These are phyloP conservation scores for Calonectria montana DNA, from an alignment of 2,329 filamentous ascomycete genomes.

Conservation along the genomic window DNA sequence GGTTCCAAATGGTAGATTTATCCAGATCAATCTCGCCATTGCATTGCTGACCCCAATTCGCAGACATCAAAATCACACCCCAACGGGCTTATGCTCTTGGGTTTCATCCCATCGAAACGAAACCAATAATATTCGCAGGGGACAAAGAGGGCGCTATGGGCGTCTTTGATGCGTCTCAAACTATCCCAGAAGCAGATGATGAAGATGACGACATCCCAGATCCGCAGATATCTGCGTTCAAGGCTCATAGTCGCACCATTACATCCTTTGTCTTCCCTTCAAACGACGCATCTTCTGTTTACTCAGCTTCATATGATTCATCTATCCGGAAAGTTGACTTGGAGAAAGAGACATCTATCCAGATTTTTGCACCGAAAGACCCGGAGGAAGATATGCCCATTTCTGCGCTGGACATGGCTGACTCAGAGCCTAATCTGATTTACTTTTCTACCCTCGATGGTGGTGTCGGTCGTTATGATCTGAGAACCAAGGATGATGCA, in stretches of 20 bases:
- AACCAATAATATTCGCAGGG: slow-evolving; percentile 90
- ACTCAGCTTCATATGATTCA: slow-evolving; percentile 91
- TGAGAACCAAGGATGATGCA: slow-evolving; percentile 68
- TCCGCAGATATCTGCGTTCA: slow-evolving; percentile 88
- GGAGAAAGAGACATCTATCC: slow-evolving; percentile 79
- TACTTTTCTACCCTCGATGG: slow-evolving; percentile 92
- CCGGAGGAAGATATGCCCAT: slow-evolving; percentile 80
- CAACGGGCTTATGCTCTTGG: slow-evolving; percentile 88
- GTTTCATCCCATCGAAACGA: slow-evolving; percentile 88
- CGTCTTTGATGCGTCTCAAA: slow-evolving; percentile 88
- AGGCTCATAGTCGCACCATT: slow-evolving; percentile 90
- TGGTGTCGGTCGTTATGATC: slow-evolving; percentile 82
- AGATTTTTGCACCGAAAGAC: slow-evolving; percentile 82
- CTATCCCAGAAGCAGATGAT: slow-evolving; percentile 68
- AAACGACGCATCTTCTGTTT: slow-evolving; percentile 79
- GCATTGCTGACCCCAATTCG: background rate
- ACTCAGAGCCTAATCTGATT: slow-evolving; percentile 76
- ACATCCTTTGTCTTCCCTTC: slow-evolving; percentile 84
- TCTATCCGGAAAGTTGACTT: slow-evolving; percentile 90
- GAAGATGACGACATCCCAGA: slow-evolving; percentile 75
- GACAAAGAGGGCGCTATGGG: slow-evolving; percentile 94
- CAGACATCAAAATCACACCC: slow-evolving; percentile 91
- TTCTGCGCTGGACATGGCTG: slow-evolving; percentile 84
- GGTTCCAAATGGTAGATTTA: slow-evolving; percentile 76
- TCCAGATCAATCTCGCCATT: too few species aligned